Base-by-base conservation (phyloP, 768 basidiomycete species). In the Suillus decipiens region DNA sequence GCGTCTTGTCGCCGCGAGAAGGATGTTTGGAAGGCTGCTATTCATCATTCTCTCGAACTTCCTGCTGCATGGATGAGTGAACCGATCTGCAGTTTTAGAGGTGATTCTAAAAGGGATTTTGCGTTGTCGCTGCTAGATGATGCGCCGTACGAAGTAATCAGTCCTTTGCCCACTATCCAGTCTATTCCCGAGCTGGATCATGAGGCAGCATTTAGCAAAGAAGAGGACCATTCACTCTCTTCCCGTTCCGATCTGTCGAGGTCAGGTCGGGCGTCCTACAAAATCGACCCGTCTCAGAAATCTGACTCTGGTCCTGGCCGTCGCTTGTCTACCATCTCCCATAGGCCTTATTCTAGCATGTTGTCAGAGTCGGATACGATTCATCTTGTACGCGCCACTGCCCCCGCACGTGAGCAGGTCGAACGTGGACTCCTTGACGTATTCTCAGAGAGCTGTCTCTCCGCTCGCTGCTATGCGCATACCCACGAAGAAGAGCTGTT, bases 1-100 rank as follows among this genome's bases (percentile, higher is more conserved):
- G 92, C 93, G 0, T 85, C 93, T 17, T 96, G 95, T 72, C 83
- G 79, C 69, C 82, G 80, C 41, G 96, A 99, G 76, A 96, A 94
- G 78, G 84, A 86, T 33, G 79, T 90, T n/a, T 99, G 96, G 96
- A 77, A 95, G 61, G 77, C 79, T 37, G 86, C 87, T 6, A 85
- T 97, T 56, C 80, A 77, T 61, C 82, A 89, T 15, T 70, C 81
- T 50, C 73, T 75, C 8, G 78, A 82, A 56, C 68, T 77, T 5
- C 69, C 64, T 34, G 70, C 82, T 4, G 64, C 75, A 5, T 90
- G 89, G 86, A 76, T 68, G 41, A 81, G 84, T 43, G 89, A 89
- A 66, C 88, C 89, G 15, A 80, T 82, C 8, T 81, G 89, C 11
- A 93, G 87, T 71, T 78, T 90, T 57, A 82, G 80, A 55, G 73